These are phyloP conservation scores for Anacardium occidentale DNA, from an alignment of 345 rosid species.

Conservation along the genomic window DNA sequence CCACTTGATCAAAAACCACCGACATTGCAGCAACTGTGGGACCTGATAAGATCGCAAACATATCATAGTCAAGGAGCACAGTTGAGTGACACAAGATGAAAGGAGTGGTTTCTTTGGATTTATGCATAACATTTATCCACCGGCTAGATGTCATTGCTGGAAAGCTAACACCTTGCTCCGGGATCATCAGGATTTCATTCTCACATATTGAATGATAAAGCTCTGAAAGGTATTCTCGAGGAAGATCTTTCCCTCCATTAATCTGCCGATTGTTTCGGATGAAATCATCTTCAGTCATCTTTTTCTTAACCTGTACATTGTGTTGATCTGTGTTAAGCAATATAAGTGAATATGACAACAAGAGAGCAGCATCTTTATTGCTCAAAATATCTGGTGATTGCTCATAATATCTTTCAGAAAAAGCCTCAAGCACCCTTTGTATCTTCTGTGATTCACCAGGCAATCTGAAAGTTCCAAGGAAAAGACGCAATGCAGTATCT, in stretches of 20 bases:
- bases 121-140: conserved; percentile 98
- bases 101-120: conserved; percentile 88
- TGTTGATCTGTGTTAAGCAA: conserved; percentile 99
- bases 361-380: conserved; percentile 95
- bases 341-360: conserved; percentile 88
- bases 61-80: conserved; percentile 93
- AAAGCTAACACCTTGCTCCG: conserved; percentile 89
- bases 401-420: conserved; percentile 95
- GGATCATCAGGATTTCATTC: conserved; percentile 95
- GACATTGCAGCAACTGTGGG: conserved; percentile 99
- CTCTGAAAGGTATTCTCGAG: conserved; percentile 82
- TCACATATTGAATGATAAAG: conserved; percentile 86
- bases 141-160: conserved; percentile 99
- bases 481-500: conserved; percentile 90
- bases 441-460: conserved; percentile 99
- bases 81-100: conserved; percentile 72
- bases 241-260: conserved; percentile 89
- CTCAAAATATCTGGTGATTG: conserved; percentile 88
- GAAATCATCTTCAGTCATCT: conserved; percentile 98
- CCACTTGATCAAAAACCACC: conserved; percentile 98
- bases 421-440: conserved; percentile 97
- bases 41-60: conserved; percentile 99
- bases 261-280: conserved; percentile 91
- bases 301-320: conserved; percentile 95
- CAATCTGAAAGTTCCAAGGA: conserved; percentile 91